Conservation (phyloP, 2,329 filamentous ascomycete species). For the Tricladium varicosporioides region DNA sequence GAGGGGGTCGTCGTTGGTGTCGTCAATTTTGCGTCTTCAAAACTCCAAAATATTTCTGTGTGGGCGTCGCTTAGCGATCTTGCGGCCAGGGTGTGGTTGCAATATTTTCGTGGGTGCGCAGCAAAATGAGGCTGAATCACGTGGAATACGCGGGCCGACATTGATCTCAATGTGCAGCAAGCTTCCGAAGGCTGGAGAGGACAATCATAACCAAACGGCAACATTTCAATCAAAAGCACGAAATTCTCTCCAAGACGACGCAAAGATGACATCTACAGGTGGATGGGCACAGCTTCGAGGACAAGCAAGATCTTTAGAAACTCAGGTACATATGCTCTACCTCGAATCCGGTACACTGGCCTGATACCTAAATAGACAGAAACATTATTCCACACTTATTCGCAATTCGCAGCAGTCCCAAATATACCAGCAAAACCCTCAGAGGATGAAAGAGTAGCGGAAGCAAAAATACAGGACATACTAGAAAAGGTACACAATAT, state of each 20-base stretch:
- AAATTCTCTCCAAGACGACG: neutral
- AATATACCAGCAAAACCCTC: constrained; percentile 80
- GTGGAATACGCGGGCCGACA: neutral
- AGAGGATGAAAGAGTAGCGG: constrained; percentile 77
- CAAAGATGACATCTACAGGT: constrained; percentile 31
- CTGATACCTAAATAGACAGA: constrained; percentile 64
- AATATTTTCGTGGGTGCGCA: neutral
- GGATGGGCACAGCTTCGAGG: constrained; percentile 93
- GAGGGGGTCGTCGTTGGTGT: constrained; percentile 7
- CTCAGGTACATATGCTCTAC: constrained; percentile 61
- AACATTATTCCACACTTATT: constrained; percentile 78
- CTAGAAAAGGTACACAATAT: constrained; percentile 65
- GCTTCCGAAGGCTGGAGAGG: too few species aligned
- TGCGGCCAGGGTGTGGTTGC: neutral
- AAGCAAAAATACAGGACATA: constrained; percentile 79
- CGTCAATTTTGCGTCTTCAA: constrained; percentile 1
- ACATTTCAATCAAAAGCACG: too few species aligned
- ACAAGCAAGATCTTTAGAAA: constrained; percentile 84
- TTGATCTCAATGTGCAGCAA: neutral
- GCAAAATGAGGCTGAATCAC: neutral
- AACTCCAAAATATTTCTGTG: constrained; percentile 8
- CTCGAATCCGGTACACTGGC: neutral
- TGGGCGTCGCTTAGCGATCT: neutral
- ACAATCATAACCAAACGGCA: too few species aligned
- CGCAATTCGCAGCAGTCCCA: constrained; percentile 80